phyloP scores from a whole-genome alignment of 768 basidiomycete genomes.

The Astraeus odoratus region DNA sequence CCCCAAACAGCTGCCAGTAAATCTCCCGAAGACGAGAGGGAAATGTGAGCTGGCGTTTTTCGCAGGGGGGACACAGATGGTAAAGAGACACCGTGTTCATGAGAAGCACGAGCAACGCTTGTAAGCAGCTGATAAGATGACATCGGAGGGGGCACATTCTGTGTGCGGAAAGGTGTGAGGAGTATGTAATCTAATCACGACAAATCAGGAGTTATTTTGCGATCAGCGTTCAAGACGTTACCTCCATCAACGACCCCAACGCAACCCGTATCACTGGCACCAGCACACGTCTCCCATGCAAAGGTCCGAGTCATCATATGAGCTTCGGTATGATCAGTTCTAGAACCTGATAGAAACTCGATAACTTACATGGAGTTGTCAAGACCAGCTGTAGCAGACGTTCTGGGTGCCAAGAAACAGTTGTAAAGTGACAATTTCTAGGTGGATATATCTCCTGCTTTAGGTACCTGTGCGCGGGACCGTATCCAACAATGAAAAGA shows the following conservation, averaged over 20 bases:
- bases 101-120: constrained; percentile 5
- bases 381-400: constrained; percentile 55
- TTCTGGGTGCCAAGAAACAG: constrained; percentile 86
- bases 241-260: constrained; percentile 89
- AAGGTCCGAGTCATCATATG: constrained; percentile 55
- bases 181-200: constrained; percentile 53
- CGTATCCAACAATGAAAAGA: constrained; percentile 4
- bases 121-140: constrained; percentile 49
- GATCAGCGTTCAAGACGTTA: constrained; percentile 31
- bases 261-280: constrained; percentile 74
- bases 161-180: constrained; percentile 87
- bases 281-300: constrained; percentile 72
- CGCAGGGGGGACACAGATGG: constrained; percentile 2
- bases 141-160: constrained; percentile 99
- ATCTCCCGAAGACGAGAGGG: constrained; percentile 54
- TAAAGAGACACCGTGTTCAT: neutral
- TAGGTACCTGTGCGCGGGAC: constrained; percentile 58
- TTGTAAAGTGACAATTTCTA: constrained; percentile 53
- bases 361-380: constrained; percentile 54
- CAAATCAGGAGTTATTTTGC: neutral
- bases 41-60: constrained; percentile 58
- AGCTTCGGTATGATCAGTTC: constrained; percentile 27
- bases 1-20: constrained; percentile 64
- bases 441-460: constrained; percentile 78
- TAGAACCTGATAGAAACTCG: neutral